Percentiles rank a stretch among this genome's conserved stretches.
Evolutionary conservation across 257 asterid genomes (phyloP).

Genomic region (Capsicum chinense): DNA sequence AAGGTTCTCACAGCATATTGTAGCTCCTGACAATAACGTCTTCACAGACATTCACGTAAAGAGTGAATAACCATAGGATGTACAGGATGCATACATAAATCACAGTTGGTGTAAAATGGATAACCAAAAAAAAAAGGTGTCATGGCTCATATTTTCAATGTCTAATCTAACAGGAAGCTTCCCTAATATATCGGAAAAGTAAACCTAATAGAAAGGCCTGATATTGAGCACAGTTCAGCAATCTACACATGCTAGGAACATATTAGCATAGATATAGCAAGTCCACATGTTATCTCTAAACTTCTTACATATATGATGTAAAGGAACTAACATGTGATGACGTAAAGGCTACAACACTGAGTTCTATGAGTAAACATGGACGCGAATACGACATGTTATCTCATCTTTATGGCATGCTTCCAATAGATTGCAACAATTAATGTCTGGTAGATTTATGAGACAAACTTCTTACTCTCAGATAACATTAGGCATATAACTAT

Average conservation of each 20-base stretch:
- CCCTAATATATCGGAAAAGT: neutral
- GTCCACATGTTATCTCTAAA: neutral
- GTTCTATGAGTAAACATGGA: conserved; percentile 2
- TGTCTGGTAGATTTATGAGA: neutral
- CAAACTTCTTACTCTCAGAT: neutral
- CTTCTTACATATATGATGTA: conserved; percentile 9
- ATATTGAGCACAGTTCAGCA: neutral
- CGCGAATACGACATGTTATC: neutral
- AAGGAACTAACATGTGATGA: conserved; percentile 3
- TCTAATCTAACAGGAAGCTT: neutral
- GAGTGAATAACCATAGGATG: neutral
- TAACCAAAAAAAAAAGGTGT: neutral
- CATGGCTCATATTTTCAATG: neutral
- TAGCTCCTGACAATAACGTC: conserved; percentile 4
- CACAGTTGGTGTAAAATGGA: conserved; percentile 3
- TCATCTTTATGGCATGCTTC: conserved; percentile 16
- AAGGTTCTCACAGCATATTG: neutral
- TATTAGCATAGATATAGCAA: neutral
- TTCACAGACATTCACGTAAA: neutral
- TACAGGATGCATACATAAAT: neutral
- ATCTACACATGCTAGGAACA: conserved; percentile 7
- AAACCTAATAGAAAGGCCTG: conserved; percentile 19
- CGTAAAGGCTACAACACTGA: neutral
- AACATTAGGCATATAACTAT: conserved; percentile 6
- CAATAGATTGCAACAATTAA: neutral